Conservation (phyloP, 352 stramenopile genomes). For the Aphanomyces invadans region DNA sequence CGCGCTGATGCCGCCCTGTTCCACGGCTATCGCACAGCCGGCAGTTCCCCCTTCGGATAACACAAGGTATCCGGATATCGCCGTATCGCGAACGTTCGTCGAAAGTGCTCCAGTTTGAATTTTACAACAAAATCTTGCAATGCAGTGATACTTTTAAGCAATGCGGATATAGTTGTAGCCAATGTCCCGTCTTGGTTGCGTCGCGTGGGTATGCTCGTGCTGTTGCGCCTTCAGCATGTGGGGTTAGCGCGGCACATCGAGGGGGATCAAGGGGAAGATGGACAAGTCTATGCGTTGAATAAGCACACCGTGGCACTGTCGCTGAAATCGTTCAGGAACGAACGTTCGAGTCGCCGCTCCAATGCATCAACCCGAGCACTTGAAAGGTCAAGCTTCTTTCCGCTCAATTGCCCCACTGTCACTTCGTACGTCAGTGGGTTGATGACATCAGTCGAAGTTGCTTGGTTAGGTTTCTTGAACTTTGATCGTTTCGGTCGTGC, state of each 20-base stretch:
- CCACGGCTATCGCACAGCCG: background rate
- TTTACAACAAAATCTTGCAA: too few species aligned
- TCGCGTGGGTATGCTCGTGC: too few species aligned
- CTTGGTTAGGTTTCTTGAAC: background rate
- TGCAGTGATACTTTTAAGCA: too few species aligned
- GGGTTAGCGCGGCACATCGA: too few species aligned
- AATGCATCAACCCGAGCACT: slow-evolving; percentile 17
- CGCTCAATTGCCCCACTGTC: background rate
- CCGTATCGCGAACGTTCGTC: slow-evolving; percentile 2
- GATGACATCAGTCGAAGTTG: slow-evolving; percentile 2
- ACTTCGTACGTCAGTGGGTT: slow-evolving; percentile 19
- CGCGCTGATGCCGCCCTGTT: background rate
- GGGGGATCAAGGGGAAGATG: background rate
- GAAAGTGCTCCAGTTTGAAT: too few species aligned
- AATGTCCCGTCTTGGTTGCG: too few species aligned
- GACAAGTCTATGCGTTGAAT: slow-evolving; percentile 10
- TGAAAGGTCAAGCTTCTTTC: background rate
- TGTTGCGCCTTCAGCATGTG: too few species aligned
- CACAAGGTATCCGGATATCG: background rate
- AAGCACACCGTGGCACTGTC: slow-evolving; percentile 12
- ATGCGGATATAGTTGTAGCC: too few species aligned
- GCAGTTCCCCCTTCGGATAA: slow-evolving; percentile 15
- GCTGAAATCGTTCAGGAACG: slow-evolving; percentile 16
- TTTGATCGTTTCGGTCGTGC: background rate
- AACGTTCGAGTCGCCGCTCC: slow-evolving; percentile 16